Percentiles rank a stretch among this genome's conserved stretches.
These are phyloP conservation scores for Paraphoma chrysanthemicola DNA, from an alignment of 2,329 filamentous ascomycete species.

Conservation along the genomic window DNA sequence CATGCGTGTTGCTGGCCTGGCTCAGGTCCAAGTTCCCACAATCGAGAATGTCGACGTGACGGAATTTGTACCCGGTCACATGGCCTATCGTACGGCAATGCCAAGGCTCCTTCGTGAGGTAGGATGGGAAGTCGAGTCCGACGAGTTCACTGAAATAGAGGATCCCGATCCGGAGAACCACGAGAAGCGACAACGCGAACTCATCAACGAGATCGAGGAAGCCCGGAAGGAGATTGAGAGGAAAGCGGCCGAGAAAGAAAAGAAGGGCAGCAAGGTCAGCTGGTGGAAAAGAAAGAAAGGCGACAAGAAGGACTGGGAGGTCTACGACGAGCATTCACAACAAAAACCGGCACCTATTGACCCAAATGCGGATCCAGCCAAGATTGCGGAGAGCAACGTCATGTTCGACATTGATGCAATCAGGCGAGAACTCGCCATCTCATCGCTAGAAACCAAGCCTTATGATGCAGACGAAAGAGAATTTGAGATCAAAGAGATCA, in stretches of 20 bases:
- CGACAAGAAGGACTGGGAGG: constrained; percentile 91
- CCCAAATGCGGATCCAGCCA: constrained; percentile 55
- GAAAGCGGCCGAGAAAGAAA: constrained; percentile 66
- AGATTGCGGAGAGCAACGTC: constrained; percentile 66
- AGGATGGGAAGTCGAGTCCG: constrained; percentile 88
- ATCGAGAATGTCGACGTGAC: constrained; percentile 92
- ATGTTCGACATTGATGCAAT: constrained; percentile 97
- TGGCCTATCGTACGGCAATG: constrained; percentile 96
- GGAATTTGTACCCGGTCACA: constrained; percentile 85
- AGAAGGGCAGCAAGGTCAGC: constrained; percentile 64
- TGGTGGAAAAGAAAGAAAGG: constrained; percentile 84
- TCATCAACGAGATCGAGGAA: constrained; percentile 96
- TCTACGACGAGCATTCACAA: constrained; percentile 76
- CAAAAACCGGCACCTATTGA: constrained; percentile 48
- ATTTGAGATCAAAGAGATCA: constrained; percentile 77
- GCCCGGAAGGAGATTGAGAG: constrained; percentile 85
- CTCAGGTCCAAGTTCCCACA: constrained; percentile 77
- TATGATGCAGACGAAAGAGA: constrained; percentile 32
- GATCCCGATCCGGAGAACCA: constrained; percentile 97
- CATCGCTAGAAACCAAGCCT: constrained; percentile 70
- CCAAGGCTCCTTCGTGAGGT: constrained; percentile 84
- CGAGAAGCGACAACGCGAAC: constrained; percentile 81
- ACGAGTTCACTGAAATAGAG: constrained; percentile 96
- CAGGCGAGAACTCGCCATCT: constrained; percentile 69
- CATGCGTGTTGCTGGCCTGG: constrained; percentile 84